Evolutionary conservation across 2,329 filamentous ascomycete species (phyloP).

Genomic region (Ramichloridium luteum): DNA sequence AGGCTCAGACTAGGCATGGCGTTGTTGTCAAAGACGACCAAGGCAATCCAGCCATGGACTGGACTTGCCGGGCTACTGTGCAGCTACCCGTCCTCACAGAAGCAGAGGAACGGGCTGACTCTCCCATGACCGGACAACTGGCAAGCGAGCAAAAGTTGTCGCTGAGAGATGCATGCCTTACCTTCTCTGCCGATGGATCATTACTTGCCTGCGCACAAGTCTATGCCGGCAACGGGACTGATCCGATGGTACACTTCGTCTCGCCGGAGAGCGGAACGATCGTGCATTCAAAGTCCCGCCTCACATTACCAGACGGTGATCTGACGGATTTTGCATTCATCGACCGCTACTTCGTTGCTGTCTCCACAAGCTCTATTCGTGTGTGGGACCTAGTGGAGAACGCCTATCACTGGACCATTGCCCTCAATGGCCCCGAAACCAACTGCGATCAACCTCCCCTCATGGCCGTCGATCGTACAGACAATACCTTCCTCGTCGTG

Average conservation of each 20-base stretch:
- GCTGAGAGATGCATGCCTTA: slow-evolving; percentile 47
- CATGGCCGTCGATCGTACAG: slow-evolving; percentile 50
- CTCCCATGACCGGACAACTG: slow-evolving; percentile 11
- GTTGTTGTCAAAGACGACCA: slow-evolving; percentile 48
- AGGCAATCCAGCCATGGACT: slow-evolving; percentile 53
- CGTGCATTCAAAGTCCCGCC: slow-evolving; percentile 47
- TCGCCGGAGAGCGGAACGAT: slow-evolving; percentile 58
- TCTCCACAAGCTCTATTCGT: slow-evolving; percentile 58
- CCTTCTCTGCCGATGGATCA: slow-evolving; percentile 76
- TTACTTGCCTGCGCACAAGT: slow-evolving; percentile 53
- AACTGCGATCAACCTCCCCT: slow-evolving; percentile 12
- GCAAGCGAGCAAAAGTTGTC: background rate
- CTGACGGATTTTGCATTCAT: slow-evolving; percentile 55
- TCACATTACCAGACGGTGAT: slow-evolving; percentile 34
- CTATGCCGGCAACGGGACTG: slow-evolving; percentile 27
- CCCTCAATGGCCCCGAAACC: slow-evolving; percentile 33
- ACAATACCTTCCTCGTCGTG: slow-evolving; percentile 32
- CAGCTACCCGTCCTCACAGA: slow-evolving; percentile 27
- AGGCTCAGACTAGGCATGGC: slow-evolving; percentile 55
- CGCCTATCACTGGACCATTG: slow-evolving; percentile 54
- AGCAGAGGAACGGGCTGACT: slow-evolving; percentile 15
- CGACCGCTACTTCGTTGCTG: slow-evolving; percentile 59
- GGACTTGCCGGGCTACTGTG: slow-evolving; percentile 54
- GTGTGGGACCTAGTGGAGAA: slow-evolving; percentile 81
- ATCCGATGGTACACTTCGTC: slow-evolving; percentile 61